Base-by-base conservation (phyloP, 2,329 filamentous ascomycete species). In the Corynespora cassiicola region DNA sequence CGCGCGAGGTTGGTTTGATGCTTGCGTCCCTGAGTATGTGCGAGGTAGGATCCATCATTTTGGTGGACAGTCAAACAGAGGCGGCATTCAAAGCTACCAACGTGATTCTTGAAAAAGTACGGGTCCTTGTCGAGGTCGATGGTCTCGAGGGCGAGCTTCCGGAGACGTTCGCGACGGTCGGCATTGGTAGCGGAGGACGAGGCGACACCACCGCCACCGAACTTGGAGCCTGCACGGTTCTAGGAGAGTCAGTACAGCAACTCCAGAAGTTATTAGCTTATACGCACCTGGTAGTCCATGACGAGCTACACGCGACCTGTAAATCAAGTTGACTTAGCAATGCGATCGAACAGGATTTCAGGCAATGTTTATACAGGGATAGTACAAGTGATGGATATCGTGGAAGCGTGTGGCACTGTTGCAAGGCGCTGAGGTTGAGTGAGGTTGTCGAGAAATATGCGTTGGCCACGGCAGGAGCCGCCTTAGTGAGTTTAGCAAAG, bases 91-190 rank as follows among this genome's bases (percentile, higher is more conserved):
- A 96, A 99, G 63, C 87, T 94, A 64, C 94, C 94, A 60, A 97
- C 89, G 72, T 99, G 92, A 78, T 99, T 99, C 72, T 95, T 95
- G 85, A 99, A 99, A 78, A 97, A 96, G 81, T 97, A 99, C 0
- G 94, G 94, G 75, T 99, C 94, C 75, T 96, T 97, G 75, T 97
- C 94, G 49, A 97, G 88, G 76, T 97, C 92, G 78, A 99, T 99
- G 39, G 90, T 95, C 75, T 99, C 94, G 64, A 99, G 88, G 42
- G 94, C 94, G 65, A 99, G 90, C 76, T 96, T 96, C 71, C 92
- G 90, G 24, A 99, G 86, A 50, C 94, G 91, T 72, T 99, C 94
- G 68, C 94, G 89, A 43, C 94, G 90, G 80, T 97, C 94, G 52
- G 94, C 92, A 72, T 97, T 97, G 48, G 90, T 95, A 42, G 90